Percentiles rank a stretch among this genome's conserved stretches.
Conservation (phyloP, 2,329 filamentous ascomycete genomes). For the Fusarium xylarioides region DNA sequence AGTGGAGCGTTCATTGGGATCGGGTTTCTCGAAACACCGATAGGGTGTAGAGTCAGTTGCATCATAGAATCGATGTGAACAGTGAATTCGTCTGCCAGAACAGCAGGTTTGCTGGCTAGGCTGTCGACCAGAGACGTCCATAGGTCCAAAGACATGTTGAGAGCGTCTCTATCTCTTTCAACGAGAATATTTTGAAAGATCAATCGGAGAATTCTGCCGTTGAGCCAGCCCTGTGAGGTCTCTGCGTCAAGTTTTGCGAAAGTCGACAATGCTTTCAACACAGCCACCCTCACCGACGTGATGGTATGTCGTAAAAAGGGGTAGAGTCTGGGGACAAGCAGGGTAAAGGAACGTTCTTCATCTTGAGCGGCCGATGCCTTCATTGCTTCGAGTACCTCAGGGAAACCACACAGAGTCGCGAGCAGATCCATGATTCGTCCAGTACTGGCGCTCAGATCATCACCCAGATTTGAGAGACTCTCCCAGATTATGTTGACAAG, state of each 20-base stretch:
- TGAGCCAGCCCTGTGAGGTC: conserved; percentile 88
- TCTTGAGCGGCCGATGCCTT: conserved; percentile 85
- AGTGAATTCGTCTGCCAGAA: conserved; percentile 77
- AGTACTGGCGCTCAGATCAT: conserved; percentile 96
- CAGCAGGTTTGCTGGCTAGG: conserved; percentile 69
- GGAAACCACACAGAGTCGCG: conserved; percentile 94
- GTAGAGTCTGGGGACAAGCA: conserved; percentile 91
- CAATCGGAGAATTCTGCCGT: conserved; percentile 85
- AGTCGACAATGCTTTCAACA: conserved; percentile 90
- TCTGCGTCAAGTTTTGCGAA: conserved; percentile 88
- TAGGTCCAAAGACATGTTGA: conserved; percentile 84
- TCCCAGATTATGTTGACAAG: conserved; percentile 98
- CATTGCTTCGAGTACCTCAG: conserved; percentile 92
- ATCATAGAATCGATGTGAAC: conserved; percentile 83
- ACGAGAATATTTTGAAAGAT: conserved; percentile 96
- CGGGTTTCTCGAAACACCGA: conserved; percentile 89
- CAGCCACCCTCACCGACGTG: conserved; percentile 91
- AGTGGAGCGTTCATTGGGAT: conserved; percentile 90
- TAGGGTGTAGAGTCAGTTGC: conserved; percentile 85
- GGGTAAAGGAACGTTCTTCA: conserved; percentile 87
- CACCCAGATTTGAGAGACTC: conserved; percentile 94
- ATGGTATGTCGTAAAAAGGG: conserved; percentile 98
- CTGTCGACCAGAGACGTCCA: conserved; percentile 82
- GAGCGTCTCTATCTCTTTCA: conserved; percentile 84
- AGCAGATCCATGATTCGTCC: conserved; percentile 98